Conservation (phyloP, 768 basidiomycete genomes). For the Dentipellis sp. region DNA sequence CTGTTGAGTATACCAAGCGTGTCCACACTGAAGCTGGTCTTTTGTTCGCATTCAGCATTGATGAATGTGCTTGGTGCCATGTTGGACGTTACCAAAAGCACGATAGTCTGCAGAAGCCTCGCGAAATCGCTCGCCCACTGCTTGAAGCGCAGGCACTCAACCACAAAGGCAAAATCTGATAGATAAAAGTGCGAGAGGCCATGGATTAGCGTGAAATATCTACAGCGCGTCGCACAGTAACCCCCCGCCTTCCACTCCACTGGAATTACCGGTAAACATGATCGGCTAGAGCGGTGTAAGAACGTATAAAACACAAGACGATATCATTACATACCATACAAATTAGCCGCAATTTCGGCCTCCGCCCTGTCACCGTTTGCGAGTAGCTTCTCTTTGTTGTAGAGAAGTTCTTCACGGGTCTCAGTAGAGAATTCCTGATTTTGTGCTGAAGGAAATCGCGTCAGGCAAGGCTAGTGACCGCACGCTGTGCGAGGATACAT, state of each 20-base stretch:
- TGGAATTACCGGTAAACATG: slow-evolving; percentile 69
- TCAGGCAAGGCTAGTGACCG: not conserved
- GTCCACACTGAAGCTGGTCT: no score
- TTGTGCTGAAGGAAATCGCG: slow-evolving; percentile 50
- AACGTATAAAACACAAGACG: slow-evolving; percentile 11
- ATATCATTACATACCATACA: slow-evolving; percentile 45
- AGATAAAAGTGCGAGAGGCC: not conserved
- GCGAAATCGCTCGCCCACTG: no score
- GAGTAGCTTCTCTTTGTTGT: slow-evolving; percentile 98
- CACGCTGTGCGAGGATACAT: slow-evolving; percentile 22
- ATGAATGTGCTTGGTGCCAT: no score
- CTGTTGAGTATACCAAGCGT: no score
- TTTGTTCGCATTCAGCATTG: no score
- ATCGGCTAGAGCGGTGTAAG: slow-evolving; percentile 45
- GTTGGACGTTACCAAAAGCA: no score
- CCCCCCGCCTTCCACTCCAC: not conserved
- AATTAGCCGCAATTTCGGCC: slow-evolving; percentile 94
- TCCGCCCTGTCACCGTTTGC: slow-evolving; percentile 95
- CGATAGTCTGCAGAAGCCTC: no score
- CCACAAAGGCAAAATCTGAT: no score
- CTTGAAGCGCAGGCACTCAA: no score
- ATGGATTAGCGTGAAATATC: not conserved
- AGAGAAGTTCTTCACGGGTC: slow-evolving; percentile 94
- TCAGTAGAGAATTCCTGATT: slow-evolving; percentile 98
- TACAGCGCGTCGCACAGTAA: not conserved